Base-by-base conservation (phyloP, 306 rosid species). In the Vicia sativa region DNA sequence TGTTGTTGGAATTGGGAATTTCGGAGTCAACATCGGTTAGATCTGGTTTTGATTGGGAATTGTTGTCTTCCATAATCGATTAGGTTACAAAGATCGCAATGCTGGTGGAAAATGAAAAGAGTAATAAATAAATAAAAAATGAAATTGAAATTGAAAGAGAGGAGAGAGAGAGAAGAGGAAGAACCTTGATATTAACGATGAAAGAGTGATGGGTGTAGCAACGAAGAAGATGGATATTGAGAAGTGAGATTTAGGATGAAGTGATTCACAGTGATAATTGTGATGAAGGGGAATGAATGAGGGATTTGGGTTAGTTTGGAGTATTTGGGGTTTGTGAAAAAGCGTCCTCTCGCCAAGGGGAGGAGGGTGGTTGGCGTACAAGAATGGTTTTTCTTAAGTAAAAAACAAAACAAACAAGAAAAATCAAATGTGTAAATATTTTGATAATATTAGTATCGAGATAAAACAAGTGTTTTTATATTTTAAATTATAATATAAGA, bases 31-130 rank as follows among this genome's bases (percentile, higher is more conserved):
- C 70, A 14, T 75, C 74, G 44, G 28, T 52, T 38, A 49, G 74
- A 75, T 75, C 79, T 60, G 74, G 42, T 62, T 67, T 75, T 60
- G 45, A 43, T 50, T 61, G 70, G 10, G 62, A 55, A 60, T 58
- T 41, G 35, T 19, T 62, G 37, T 19, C 63, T 38, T 75, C 70
- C 79, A 73, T 68, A 48, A 3, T 67, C 56, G 70, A 60, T 46
- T 59, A 38, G 14, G 16, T n/a, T 19, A 60, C 9, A 39, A 23
- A 75, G 19, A 18, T 5, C 4, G n/a, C 31, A 71, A 57, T 44
- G 29, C 44, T 35, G 70, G 11, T 11, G 45, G 37, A 38, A 60
- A 1, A 16, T 37, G 0, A 38, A 37, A 60, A 59, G 1, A 28
- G 6, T 23, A 37, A 66, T 31, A 31, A 16, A 19, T 18, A 16